phyloP scores from a whole-genome alignment of 441 rosid genomes.

The Rhodomyrtus psidioides region DNA sequence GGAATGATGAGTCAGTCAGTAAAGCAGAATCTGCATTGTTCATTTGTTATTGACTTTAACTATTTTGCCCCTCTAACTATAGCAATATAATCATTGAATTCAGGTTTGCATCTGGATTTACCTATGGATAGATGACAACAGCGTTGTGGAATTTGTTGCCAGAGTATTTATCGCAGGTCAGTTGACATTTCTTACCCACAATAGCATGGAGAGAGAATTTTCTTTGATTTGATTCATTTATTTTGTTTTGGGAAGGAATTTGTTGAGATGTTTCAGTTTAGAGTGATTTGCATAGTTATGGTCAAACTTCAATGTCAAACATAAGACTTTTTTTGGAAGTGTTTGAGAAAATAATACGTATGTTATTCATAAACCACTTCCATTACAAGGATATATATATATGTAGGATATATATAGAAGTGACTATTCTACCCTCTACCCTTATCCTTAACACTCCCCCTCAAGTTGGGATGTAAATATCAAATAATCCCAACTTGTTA shows the following conservation, averaged over 20 bases:
- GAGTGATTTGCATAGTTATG: neutral
- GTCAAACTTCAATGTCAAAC: neutral
- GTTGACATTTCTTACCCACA: neutral
- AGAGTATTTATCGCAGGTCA: conserved; percentile 62
- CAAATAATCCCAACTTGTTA: too few relatives aligned
- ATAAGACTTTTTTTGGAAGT: neutral
- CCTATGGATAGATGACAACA: conserved; percentile 49
- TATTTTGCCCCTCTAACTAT: neutral
- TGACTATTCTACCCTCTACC: too few relatives aligned
- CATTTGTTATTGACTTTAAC: neutral
- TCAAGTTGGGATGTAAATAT: too few relatives aligned
- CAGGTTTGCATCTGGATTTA: conserved; percentile 45
- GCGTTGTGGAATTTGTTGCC: conserved; percentile 42
- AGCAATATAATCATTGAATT: conserved; percentile 9
- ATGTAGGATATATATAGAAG: too few relatives aligned
- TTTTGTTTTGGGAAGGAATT: neutral
- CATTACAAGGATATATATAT: too few relatives aligned
- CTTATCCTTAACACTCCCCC: too few relatives aligned
- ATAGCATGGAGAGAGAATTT: neutral
- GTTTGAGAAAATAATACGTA: too few relatives aligned
- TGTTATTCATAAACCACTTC: too few relatives aligned
- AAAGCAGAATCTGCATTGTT: neutral
- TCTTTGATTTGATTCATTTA: neutral
- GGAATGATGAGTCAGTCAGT: neutral
- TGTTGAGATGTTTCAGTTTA: neutral